Conservation (phyloP, 2,329 filamentous ascomycete genomes). For the Pseudocercospora eumusae region DNA sequence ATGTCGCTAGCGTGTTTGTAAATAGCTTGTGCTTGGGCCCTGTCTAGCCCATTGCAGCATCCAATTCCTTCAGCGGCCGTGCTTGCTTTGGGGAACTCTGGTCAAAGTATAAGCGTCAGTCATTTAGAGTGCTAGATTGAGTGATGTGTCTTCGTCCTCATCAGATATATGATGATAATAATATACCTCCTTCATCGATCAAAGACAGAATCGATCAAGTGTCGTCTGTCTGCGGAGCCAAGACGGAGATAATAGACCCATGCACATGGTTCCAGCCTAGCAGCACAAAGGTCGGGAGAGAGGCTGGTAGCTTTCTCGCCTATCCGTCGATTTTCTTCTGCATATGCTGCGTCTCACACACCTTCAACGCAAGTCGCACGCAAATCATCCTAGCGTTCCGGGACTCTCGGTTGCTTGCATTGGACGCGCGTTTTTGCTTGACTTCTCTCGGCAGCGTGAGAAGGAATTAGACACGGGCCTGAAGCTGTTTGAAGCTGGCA, state of each 20-base stretch:
- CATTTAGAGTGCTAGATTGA: constrained; percentile 3
- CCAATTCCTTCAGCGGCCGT: not conserved
- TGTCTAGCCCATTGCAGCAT: constrained; percentile 3
- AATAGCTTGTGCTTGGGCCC: constrained; percentile 9
- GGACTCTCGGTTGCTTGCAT: constrained; percentile 11
- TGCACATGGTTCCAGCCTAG: constrained; percentile 11
- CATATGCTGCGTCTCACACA: constrained; percentile 10
- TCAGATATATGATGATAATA: too few species aligned
- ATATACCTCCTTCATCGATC: not conserved
- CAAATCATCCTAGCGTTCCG: constrained; percentile 15
- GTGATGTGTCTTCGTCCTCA: too few species aligned
- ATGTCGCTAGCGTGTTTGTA: constrained; percentile 10
- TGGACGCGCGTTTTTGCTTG: constrained; percentile 13
- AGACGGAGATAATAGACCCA: constrained; percentile 11
- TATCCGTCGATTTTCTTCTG: constrained; percentile 13
- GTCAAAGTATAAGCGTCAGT: not conserved
- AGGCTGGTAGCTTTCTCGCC: constrained; percentile 8
- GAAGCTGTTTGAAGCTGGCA: not conserved
- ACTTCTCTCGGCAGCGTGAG: constrained; percentile 9
- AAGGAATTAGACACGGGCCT: not conserved
- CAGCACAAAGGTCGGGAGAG: not conserved
- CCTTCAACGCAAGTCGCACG: constrained; percentile 16
- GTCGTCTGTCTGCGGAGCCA: constrained; percentile 11
- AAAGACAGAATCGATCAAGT: not conserved
- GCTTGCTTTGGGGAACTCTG: not conserved